Evolutionary conservation across 345 rosid genomes (phyloP), one percentile per base, ranked within the genome.

Genomic region (Salix arbutifolia): DNA sequence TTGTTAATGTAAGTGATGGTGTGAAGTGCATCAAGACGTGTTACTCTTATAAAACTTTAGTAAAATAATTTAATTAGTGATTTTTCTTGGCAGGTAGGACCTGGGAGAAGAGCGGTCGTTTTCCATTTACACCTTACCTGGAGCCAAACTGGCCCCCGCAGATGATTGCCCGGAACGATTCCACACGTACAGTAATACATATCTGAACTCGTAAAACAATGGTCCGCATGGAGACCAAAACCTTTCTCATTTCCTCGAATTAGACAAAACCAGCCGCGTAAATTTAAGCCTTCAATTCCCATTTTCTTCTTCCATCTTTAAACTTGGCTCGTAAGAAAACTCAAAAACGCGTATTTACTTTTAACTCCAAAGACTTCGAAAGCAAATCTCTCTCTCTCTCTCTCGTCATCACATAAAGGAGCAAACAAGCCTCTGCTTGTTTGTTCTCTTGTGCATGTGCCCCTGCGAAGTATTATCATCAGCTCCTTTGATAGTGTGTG

Each of bases 381-480:
- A 14, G 19, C 46, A 14, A 1, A 9, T 7, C 28, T 19, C 9
- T 28, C 18, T n/a, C 50, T 21, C 69, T 37, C 50, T 16, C 73
- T 37, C 28, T 74, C 83, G 77, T 84, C 88, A 74, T 66, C 64
- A 25, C 73, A 65, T 61, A 80, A 82, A 84, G 82, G 37, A 3
- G 31, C 72, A 62, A 82, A 61, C 42, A 40, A 31, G 56, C 66
- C 30, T 65, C 30, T 11, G 44, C 74, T 78, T 71, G 73, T 75
- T 75, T 77, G 77, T 76, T 70, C 74, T 31, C 62, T 33, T 30
- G 8, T 62, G 67, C 62, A 3, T 46, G 5, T 1, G 50, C 50
- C 17, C 50, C 50, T 13, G 50, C 50, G 16, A 42, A n/a, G 37
- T 12, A 3, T 16, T 4, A 5, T 40, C 10, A 9, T 35, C 46